Percentiles rank a stretch among this genome's conserved stretches.
Conservation (phyloP, 2,329 filamentous ascomycete genomes). For the Biscogniauxia marginata region DNA sequence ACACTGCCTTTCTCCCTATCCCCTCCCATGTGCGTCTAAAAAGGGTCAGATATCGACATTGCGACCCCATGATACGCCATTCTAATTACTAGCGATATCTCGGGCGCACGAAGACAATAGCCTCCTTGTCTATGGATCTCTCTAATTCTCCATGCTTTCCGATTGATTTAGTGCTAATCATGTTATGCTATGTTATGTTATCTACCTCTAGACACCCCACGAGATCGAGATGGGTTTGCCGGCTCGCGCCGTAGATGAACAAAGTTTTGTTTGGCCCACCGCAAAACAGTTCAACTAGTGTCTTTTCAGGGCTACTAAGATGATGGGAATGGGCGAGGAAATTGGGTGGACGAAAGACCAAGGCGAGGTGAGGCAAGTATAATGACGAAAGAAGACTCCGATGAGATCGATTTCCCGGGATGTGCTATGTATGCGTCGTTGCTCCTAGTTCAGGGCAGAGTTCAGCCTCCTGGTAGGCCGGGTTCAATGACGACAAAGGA, state of each 20-base stretch:
- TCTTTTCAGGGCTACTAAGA: background rate
- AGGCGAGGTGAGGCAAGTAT: background rate
- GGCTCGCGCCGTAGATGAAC: constrained; percentile 13
- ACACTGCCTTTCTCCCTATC: background rate
- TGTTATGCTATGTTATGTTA: background rate
- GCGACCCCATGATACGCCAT: background rate
- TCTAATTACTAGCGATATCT: background rate
- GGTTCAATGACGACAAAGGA: background rate
- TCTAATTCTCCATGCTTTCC: background rate
- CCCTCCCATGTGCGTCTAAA: background rate
- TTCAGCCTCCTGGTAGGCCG: constrained; percentile 6
- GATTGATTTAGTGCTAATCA: background rate
- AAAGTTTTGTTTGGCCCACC: constrained; percentile 1
- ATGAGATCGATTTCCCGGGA: background rate
- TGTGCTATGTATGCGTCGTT: background rate
- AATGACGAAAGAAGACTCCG: constrained; percentile 2
- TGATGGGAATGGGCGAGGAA: background rate
- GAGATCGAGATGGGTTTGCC: constrained; percentile 2
- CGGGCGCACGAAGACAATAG: background rate
- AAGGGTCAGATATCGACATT: background rate
- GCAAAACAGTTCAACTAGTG: background rate
- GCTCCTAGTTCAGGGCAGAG: background rate
- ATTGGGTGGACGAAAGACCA: background rate
- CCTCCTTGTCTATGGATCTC: background rate
- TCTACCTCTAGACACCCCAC: background rate